Percentiles rank a stretch among this genome's conserved stretches.
phyloP scores from a whole-genome alignment of 345 rosid species.

The Trapa incisa region DNA sequence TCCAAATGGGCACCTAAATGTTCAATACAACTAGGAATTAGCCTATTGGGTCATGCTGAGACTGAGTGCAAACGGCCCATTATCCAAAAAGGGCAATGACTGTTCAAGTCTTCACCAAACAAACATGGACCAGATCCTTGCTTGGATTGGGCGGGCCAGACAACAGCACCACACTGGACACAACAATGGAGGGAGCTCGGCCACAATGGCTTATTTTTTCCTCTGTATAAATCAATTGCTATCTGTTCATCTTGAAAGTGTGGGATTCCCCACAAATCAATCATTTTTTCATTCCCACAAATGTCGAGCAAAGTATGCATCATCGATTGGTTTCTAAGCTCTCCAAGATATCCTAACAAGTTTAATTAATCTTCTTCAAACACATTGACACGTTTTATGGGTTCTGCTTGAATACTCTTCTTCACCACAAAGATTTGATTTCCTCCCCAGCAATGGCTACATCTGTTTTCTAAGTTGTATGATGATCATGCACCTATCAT shows the following conservation, averaged over 20 bases:
- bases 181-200: conserved; percentile 13
- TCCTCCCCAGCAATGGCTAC: too few relatives aligned
- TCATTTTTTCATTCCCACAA: too few relatives aligned
- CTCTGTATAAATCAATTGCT: too few relatives aligned
- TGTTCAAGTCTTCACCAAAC: conserved; percentile 16
- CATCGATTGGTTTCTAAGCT: not conserved
- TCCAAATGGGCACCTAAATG: conserved; percentile 17
- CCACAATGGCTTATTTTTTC: not conserved
- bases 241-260: not conserved
- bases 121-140: conserved; percentile 6
- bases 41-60: too few relatives aligned
- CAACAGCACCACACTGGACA: not conserved
- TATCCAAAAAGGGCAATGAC: too few relatives aligned
- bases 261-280: not conserved
- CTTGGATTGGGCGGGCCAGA: conserved; percentile 27
- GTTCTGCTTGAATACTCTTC: too few relatives aligned
- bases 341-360: not conserved
- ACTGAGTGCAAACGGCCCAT: too few relatives aligned
- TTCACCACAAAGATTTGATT: too few relatives aligned
- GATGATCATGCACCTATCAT: too few relatives aligned
- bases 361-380: not conserved
- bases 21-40: not conserved
- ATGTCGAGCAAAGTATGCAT: not conserved
- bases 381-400: too few relatives aligned
- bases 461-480: too few relatives aligned